A percentile compares a stretch with the other conserved stretches of the same genome.
phyloP scores from a whole-genome alignment of 805 yeast species.

The Kregervanrija delftensis region DNA sequence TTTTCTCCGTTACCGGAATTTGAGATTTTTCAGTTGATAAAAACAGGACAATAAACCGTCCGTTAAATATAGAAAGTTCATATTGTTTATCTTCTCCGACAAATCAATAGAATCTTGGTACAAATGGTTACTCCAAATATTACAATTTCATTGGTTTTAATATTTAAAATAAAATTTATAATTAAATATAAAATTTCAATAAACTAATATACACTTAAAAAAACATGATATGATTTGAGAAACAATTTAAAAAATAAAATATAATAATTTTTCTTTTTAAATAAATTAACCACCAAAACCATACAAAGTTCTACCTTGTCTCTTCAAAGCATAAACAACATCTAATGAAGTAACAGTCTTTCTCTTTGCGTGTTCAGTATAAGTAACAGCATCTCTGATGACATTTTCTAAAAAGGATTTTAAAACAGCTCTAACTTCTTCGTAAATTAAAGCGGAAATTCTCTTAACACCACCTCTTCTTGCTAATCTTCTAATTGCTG shows the following conservation, averaged over 20 bases:
- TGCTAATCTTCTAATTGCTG: constrained; percentile 99
- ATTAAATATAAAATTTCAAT: not conserved
- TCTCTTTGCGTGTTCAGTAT: constrained; percentile 99
- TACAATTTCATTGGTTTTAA: no score
- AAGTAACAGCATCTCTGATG: constrained; percentile 98
- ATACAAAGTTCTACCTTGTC: constrained; percentile 99
- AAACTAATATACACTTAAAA: constrained; percentile 5
- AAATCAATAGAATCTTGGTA: no score
- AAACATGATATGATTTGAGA: constrained; percentile 1
- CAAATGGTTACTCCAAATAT: no score
- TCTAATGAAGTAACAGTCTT: constrained; percentile 98
- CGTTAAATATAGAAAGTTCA: no score
- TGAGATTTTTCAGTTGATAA: no score
- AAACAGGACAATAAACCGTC: no score
- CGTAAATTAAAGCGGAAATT: constrained; percentile 97
- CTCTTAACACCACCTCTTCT: constrained; percentile 99
- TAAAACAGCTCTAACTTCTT: constrained; percentile 96
- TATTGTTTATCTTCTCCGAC: no score
- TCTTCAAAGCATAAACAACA: constrained; percentile 98
- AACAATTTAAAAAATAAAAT: not conserved
- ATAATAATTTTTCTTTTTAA: not conserved
- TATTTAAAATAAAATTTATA: not conserved
- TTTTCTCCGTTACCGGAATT: no score
- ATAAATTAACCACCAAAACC: constrained; percentile 95
- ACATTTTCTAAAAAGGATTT: constrained; percentile 95